Conservation (phyloP, 352 stramenopile species). For the Phytophthora sp. region DNA sequence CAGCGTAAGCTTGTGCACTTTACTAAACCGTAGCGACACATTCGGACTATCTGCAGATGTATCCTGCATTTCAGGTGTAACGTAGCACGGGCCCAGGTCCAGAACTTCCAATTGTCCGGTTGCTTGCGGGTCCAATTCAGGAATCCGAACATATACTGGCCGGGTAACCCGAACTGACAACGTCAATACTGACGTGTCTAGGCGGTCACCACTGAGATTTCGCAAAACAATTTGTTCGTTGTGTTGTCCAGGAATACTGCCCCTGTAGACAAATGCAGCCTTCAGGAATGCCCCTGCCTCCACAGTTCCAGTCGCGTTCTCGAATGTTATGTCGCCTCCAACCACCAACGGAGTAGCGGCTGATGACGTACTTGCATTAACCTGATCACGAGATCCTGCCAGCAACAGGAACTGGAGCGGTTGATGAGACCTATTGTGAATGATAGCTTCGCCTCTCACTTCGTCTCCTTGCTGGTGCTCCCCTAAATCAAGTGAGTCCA, state of each 20-base stretch:
- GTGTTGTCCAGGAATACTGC: constrained; percentile 68
- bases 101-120: constrained; percentile 80
- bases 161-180: constrained; percentile 71
- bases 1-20: constrained; percentile 86
- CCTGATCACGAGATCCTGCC: constrained; percentile 50
- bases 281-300: constrained; percentile 49
- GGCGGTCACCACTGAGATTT: constrained; percentile 81
- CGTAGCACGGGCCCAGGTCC: constrained; percentile 82
- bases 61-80: constrained; percentile 87
- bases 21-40: constrained; percentile 82
- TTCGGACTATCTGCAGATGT: constrained; percentile 77
- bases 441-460: constrained; percentile 61
- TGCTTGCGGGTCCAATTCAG: constrained; percentile 76
- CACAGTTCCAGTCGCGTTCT: constrained; percentile 76
- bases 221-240: constrained; percentile 80
- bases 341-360: constrained; percentile 26
- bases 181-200: constrained; percentile 75
- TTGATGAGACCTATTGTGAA: constrained; percentile 74
- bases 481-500: constrained; percentile 74
- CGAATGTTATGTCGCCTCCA: constrained; percentile 73
- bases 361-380: constrained; percentile 17
- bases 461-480: constrained; percentile 76
- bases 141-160: constrained; percentile 86
- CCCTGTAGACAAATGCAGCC: constrained; percentile 78
- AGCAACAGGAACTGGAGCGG: constrained; percentile 79